A percentile compares a stretch with the other conserved stretches of the same genome.
phyloP scores from a whole-genome alignment of 441 rosid genomes.

The Iberis amara region DNA sequence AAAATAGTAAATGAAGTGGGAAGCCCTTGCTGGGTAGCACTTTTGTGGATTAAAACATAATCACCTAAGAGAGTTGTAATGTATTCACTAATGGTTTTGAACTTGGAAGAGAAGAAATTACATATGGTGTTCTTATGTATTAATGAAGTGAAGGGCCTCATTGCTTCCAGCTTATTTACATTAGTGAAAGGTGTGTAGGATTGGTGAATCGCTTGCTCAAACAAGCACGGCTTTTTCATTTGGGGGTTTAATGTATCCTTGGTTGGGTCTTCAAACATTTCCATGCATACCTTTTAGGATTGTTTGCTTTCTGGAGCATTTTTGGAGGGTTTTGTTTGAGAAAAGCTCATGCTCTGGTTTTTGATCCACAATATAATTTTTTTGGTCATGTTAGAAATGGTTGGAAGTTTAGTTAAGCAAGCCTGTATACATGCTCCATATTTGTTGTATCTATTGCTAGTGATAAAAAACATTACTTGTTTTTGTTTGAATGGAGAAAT shows the following conservation, averaged over 20 bases:
- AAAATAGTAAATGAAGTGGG: too few relatives aligned
- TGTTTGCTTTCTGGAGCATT: constrained; percentile 5
- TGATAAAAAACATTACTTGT: background rate
- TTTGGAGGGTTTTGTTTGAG: constrained; percentile 1
- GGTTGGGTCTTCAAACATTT: background rate
- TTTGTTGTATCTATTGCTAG: background rate
- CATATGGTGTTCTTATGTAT: constrained; percentile 1
- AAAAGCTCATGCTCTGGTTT: too few relatives aligned
- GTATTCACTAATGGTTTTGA: background rate
- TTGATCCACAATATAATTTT: constrained; percentile 4
- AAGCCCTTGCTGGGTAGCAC: too few relatives aligned
- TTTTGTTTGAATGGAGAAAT: constrained; percentile 9
- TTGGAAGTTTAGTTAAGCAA: constrained; percentile 17
- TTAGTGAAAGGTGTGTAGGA: background rate
- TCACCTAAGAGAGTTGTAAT: constrained; percentile 11
- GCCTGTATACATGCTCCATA: constrained; percentile 14
- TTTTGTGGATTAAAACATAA: constrained; percentile 1
- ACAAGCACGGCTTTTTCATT: constrained; percentile 2
- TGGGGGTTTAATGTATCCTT: constrained; percentile 4
- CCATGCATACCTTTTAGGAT: background rate
- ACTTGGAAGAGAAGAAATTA: constrained; percentile 5
- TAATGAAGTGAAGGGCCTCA: constrained; percentile 3
- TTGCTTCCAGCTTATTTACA: background rate
- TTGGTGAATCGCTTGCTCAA: constrained; percentile 10
- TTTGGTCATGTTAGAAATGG: constrained; percentile 3